A percentile compares a stretch with the other conserved stretches of the same genome.
Evolutionary conservation across 2,329 filamentous ascomycete genomes (phyloP).

Genomic region (Ustulina deusta): DNA sequence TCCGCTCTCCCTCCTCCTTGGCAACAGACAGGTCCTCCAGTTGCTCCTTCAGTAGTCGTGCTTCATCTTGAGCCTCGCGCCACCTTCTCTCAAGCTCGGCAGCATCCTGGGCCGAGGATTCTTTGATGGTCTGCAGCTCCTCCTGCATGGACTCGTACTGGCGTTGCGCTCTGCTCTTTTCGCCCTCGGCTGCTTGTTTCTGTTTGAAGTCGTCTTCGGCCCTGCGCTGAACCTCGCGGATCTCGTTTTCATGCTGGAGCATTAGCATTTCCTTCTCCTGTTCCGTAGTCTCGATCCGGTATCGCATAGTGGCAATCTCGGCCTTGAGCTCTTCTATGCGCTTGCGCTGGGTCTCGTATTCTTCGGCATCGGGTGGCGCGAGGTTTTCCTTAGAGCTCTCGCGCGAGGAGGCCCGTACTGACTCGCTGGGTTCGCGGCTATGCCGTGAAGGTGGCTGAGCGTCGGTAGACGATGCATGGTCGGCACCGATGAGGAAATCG

Average conservation of each 20-base stretch:
- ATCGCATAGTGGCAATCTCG: conserved; percentile 87
- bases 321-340: conserved; percentile 84
- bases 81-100: conserved; percentile 75
- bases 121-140: conserved; percentile 66
- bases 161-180: conserved; percentile 62
- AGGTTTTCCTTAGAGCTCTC: conserved; percentile 72
- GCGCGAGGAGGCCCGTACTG: conserved; percentile 61
- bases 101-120: conserved; percentile 65
- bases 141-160: conserved; percentile 63
- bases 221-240: conserved; percentile 81
- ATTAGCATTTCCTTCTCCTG: conserved; percentile 86
- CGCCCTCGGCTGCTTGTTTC: conserved; percentile 69
- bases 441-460: conserved; percentile 57
- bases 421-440: conserved; percentile 54
- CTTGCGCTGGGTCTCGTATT: conserved; percentile 68
- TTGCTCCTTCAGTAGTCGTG: conserved; percentile 81
- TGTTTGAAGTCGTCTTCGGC: conserved; percentile 87
- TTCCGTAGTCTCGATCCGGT: conserved; percentile 86
- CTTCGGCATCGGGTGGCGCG: conserved; percentile 68
- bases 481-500: conserved; percentile 69
- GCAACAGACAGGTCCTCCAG: conserved; percentile 75
- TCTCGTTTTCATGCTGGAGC: conserved; percentile 83
- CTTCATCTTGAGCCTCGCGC: conserved; percentile 78
- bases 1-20: conserved; percentile 77
- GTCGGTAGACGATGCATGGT: conserved; percentile 53